Percentiles rank a stretch among this genome's conserved stretches.
phyloP scores from a whole-genome alignment of 495 filamentous ascomycete genomes.

The Melanomma pulvis-pyrius region DNA sequence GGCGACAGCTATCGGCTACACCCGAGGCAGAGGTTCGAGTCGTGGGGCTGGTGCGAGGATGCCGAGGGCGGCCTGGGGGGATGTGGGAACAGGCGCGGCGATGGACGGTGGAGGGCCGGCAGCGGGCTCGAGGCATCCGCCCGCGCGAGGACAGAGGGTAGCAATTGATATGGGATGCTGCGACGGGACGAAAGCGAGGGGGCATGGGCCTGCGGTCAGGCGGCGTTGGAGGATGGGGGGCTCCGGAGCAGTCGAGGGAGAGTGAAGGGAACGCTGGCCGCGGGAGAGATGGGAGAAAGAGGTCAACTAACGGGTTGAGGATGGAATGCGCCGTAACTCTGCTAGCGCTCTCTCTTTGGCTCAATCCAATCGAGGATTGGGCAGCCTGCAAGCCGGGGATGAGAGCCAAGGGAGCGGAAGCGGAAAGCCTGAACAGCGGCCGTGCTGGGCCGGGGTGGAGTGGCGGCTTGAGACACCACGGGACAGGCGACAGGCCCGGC shows the following conservation, averaged over 20 bases:
- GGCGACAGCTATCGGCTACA: conserved; percentile 1
- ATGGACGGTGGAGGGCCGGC: conserved; percentile 2
- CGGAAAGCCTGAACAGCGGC: background rate
- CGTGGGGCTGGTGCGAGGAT: background rate
- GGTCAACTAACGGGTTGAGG: background rate
- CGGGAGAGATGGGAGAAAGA: background rate
- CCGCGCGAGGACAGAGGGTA: conserved; percentile 5
- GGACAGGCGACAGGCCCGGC: background rate
- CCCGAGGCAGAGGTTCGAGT: background rate
- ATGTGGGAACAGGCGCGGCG: background rate
- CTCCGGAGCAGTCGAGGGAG: background rate
- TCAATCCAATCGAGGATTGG: conserved; percentile 12
- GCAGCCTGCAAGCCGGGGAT: background rate
- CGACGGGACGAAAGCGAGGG: background rate
- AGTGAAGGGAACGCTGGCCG: background rate
- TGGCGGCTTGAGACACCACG: background rate
- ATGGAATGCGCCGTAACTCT: conserved; percentile 8
- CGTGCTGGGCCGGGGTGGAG: background rate
- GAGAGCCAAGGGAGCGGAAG: conserved; percentile 17
- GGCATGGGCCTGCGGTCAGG: background rate
- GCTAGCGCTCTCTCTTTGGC: conserved; percentile 4
- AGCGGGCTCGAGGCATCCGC: conserved; percentile 20
- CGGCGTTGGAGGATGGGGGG: conserved; percentile 1
- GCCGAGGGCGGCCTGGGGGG: background rate
- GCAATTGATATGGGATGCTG: conserved; percentile 9